phyloP scores from a whole-genome alignment of 2,329 filamentous ascomycete species.

The Penicillium digitatum region DNA sequence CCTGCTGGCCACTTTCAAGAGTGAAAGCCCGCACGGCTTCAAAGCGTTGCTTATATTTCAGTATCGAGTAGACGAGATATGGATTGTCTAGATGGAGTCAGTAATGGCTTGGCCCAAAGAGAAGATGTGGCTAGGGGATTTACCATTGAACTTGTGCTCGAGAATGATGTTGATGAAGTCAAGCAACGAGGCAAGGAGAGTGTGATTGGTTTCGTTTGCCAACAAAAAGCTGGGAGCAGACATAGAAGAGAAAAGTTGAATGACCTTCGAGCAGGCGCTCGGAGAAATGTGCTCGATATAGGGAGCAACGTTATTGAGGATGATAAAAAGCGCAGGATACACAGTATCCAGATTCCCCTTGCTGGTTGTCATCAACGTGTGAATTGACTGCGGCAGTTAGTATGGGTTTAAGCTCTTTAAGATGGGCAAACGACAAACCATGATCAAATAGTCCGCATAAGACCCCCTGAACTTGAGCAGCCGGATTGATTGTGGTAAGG shows the following conservation, averaged over 20 bases:
- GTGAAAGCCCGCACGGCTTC: constrained; percentile 84
- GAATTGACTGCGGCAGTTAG: constrained; percentile 65
- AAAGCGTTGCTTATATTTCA: constrained; percentile 77
- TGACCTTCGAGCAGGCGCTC: constrained; percentile 71
- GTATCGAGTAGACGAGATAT: constrained; percentile 71
- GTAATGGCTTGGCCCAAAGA: not conserved
- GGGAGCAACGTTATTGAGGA: constrained; percentile 89
- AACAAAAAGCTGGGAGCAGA: constrained; percentile 88
- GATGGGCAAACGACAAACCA: constrained; percentile 47
- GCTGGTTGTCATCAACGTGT: constrained; percentile 83
- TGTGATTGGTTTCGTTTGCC: constrained; percentile 86
- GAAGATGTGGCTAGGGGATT: constrained; percentile 30
- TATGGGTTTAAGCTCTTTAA: not conserved
- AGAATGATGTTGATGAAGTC: constrained; percentile 87
- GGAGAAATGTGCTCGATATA: constrained; percentile 74
- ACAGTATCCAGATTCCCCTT: constrained; percentile 87
- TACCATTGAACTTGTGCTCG: constrained; percentile 79
- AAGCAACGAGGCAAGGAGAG: constrained; percentile 72
- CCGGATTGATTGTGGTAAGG: constrained; percentile 73
- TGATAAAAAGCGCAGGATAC: constrained; percentile 84
- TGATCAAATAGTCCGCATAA: constrained; percentile 91
- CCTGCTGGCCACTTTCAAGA: constrained; percentile 83
- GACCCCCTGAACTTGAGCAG: constrained; percentile 81
- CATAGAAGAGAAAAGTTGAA: constrained; percentile 89
- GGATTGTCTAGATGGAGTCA: constrained; percentile 61